A percentile compares a stretch with the other conserved stretches of the same genome.
phyloP scores from a whole-genome alignment of 352 stramenopile species.

The Bremia lactucae region DNA sequence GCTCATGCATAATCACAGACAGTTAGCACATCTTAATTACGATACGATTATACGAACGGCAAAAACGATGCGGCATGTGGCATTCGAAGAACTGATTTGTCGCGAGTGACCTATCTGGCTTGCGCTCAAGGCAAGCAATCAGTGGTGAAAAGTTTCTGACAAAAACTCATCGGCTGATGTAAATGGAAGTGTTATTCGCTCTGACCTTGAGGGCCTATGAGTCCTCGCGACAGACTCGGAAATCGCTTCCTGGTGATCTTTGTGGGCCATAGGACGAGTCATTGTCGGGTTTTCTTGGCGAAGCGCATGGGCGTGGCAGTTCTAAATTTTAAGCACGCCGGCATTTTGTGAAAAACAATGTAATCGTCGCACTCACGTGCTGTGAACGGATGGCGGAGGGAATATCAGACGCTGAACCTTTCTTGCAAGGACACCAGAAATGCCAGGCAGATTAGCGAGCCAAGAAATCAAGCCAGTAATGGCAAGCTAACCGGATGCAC shows the following conservation, averaged over 20 bases:
- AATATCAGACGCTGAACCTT: too few species aligned
- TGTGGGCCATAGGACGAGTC: background rate
- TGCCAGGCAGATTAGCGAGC: too few species aligned
- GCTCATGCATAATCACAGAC: background rate
- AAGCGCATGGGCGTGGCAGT: background rate
- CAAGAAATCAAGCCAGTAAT: too few species aligned
- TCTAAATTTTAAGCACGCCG: background rate
- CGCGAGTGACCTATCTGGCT: background rate
- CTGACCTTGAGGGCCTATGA: constrained; percentile 11
- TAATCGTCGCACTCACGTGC: background rate
- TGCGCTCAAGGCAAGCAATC: constrained; percentile 12
- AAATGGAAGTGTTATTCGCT: constrained; percentile 5
- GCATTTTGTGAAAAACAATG: too few species aligned
- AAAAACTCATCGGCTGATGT: constrained; percentile 4
- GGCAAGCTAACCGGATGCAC: too few species aligned
- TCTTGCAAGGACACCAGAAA: background rate
- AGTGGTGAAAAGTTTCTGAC: constrained; percentile 5
- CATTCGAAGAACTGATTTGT: too few species aligned
- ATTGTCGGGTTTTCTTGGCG: background rate
- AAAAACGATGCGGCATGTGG: background rate
- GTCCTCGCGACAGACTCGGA: background rate
- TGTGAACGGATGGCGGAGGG: background rate
- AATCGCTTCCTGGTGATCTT: too few species aligned
- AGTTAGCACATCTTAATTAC: background rate
- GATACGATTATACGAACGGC: constrained; percentile 2